Percentiles rank a stretch among this genome's conserved stretches.
Evolutionary conservation across 345 rosid genomes (phyloP).

Genomic region (Murraya koenigii): DNA sequence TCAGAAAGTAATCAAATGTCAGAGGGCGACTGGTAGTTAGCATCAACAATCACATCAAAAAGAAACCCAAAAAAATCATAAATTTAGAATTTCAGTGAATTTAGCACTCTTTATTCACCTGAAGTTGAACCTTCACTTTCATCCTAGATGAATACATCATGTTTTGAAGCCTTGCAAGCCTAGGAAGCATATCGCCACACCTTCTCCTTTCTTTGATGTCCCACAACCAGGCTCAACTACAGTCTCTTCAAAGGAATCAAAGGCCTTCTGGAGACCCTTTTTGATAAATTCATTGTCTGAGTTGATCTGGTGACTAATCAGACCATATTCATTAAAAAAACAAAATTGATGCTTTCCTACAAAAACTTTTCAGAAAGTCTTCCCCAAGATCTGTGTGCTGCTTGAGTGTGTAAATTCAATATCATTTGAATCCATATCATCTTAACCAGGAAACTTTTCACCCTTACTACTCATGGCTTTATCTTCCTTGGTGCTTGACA

Average conservation of each 20-base stretch:
- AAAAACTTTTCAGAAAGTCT: constrained; percentile 44
- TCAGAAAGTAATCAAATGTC: too few species aligned
- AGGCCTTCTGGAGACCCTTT: constrained; percentile 59
- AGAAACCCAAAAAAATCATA: not conserved
- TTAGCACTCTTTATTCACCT: constrained; percentile 42
- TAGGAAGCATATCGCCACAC: constrained; percentile 60
- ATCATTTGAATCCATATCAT: not conserved
- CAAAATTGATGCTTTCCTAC: constrained; percentile 55
- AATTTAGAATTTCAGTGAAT: not conserved
- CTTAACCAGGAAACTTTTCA: constrained; percentile 16
- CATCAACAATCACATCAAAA: not conserved
- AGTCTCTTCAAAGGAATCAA: constrained; percentile 65
- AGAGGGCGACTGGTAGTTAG: not conserved
- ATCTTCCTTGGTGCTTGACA: constrained; percentile 14
- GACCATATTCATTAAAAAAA: constrained; percentile 75
- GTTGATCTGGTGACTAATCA: constrained; percentile 82
- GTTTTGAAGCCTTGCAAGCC: constrained; percentile 87
- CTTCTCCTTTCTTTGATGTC: constrained; percentile 62
- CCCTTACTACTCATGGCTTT: constrained; percentile 21
- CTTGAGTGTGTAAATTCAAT: constrained; percentile 27
- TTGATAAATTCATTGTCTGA: constrained; percentile 63
- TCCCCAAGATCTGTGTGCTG: constrained; percentile 36
- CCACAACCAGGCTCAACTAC: constrained; percentile 68
- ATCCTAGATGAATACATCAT: constrained; percentile 81
- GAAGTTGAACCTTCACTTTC: constrained; percentile 57